phyloP scores from a whole-genome alignment of 2,329 filamentous ascomycete species.

The Cercospora zeae-maydis region DNA sequence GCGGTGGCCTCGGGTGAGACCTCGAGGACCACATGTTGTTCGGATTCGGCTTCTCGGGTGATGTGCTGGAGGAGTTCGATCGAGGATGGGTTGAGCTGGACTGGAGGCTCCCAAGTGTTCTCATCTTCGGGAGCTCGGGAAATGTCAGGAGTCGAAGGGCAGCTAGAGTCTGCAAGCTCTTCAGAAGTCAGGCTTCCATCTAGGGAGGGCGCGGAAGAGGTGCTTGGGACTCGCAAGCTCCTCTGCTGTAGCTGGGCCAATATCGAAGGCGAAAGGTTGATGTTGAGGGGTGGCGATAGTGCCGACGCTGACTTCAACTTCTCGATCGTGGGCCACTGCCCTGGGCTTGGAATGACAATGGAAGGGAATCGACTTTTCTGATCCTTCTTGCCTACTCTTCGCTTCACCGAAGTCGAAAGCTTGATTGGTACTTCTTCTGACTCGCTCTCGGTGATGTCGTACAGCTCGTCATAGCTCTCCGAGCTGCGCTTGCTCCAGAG shows the following conservation, averaged over 20 bases:
- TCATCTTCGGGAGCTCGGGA: conserved; percentile 52
- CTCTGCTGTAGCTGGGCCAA: conserved; percentile 64
- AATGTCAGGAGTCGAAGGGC: conserved; percentile 77
- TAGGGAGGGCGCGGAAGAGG: conserved; percentile 79
- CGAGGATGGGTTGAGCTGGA: conserved; percentile 70
- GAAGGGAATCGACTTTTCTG: conserved; percentile 52
- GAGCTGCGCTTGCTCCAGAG: conserved; percentile 62
- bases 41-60: conserved; percentile 48
- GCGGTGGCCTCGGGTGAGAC: conserved; percentile 46
- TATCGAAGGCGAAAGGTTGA: conserved; percentile 43
- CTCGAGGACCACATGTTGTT: conserved; percentile 37
- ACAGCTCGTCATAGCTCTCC: conserved; percentile 80
- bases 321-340: conserved; percentile 56
- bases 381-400: conserved; percentile 30
- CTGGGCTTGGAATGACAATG: conserved; percentile 57
- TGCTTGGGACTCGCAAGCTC: conserved; percentile 63
- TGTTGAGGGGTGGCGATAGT: conserved; percentile 49
- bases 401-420: conserved; percentile 52
- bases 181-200: conserved; percentile 88
- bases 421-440: conserved; percentile 52
- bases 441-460: conserved; percentile 81
- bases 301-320: conserved; percentile 46
- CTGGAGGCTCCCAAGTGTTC: conserved; percentile 59
- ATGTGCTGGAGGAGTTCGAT: conserved; percentile 76
- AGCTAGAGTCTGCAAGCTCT: conserved; percentile 77